Evolutionary conservation across 768 basidiomycete species (phyloP).

Genomic region (Xerocomellus chrysenteron): DNA sequence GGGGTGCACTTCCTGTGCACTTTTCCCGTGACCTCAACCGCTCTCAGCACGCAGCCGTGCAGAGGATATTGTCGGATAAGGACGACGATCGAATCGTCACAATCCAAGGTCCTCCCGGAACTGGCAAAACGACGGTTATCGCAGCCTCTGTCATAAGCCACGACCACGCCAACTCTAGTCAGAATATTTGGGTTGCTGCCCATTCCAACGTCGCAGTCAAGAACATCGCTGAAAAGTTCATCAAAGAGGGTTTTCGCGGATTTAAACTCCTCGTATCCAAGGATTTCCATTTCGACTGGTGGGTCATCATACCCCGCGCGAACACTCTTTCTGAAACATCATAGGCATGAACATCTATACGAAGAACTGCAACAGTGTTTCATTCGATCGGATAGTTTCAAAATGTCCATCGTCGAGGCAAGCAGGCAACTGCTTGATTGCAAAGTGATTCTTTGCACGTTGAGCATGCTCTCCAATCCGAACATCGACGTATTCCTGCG

Average conservation of each 20-base stretch:
- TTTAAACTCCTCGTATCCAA: constrained; percentile 46
- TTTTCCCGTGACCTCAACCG: constrained; percentile 16
- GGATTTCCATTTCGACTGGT: constrained; percentile 50
- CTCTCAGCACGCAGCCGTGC: constrained; percentile 31
- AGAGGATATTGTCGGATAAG: not conserved
- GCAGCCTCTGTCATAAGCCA: constrained; percentile 35
- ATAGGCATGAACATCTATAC: constrained; percentile 55
- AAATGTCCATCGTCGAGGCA: constrained; percentile 11
- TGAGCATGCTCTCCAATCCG: constrained; percentile 44
- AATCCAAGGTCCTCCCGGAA: constrained; percentile 41
- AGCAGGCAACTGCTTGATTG: constrained; percentile 27
- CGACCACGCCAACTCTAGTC: constrained; percentile 2
- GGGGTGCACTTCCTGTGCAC: not conserved
- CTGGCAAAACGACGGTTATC: constrained; percentile 47
- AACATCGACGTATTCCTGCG: constrained; percentile 13
- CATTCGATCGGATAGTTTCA: constrained; percentile 38
- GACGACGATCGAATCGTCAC: constrained; percentile 21
- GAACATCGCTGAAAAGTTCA: constrained; percentile 50
- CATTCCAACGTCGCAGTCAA: constrained; percentile 55
- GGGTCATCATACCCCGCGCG: constrained; percentile 1
- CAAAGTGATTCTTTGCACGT: constrained; percentile 45
- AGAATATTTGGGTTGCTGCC: constrained; percentile 41
- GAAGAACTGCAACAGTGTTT: constrained; percentile 32
- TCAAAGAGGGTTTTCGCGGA: constrained; percentile 27
- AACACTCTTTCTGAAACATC: not conserved